Evolutionary conservation across 2,329 filamentous ascomycete genomes (phyloP).

Genomic region (Phialocephala sp.): DNA sequence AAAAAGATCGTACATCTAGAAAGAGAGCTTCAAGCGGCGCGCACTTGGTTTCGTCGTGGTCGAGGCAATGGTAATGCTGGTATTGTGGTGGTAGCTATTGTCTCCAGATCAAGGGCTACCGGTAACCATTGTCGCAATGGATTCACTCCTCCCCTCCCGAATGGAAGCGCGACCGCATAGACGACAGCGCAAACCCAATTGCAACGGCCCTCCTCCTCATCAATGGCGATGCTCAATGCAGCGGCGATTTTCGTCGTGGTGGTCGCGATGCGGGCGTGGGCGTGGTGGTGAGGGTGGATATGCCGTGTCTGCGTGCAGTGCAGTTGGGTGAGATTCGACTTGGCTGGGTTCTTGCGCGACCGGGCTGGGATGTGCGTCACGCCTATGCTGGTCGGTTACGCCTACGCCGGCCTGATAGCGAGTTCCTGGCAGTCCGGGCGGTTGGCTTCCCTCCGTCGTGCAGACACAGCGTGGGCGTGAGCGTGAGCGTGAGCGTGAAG

Average conservation of each 20-base stretch:
- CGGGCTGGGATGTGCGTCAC: neutral
- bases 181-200: neutral
- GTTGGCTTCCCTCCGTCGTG: neutral
- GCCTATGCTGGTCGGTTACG: neutral
- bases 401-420: neutral
- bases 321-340: neutral
- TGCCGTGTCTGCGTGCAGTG: neutral
- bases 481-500: too few species aligned
- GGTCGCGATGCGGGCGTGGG: neutral
- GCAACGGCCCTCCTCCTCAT: neutral
- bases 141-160: constrained; percentile 11
- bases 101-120: constrained; percentile 10
- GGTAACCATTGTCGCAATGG: constrained; percentile 12
- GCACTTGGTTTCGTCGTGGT: neutral
- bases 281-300: neutral
- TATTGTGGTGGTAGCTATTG: constrained; percentile 10
- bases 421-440: neutral
- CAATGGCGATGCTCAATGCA: neutral
- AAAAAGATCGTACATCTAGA: neutral
- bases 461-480: too few species aligned
- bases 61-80: neutral
- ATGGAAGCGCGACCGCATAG: neutral
- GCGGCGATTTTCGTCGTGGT: neutral
- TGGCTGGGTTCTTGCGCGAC: constrained; percentile 1
- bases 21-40: neutral